Percentiles rank a stretch among this genome's conserved stretches.
These are phyloP conservation scores for Scheffersomyces spartinae DNA, from an alignment of 805 yeast genomes.

Conservation along the genomic window DNA sequence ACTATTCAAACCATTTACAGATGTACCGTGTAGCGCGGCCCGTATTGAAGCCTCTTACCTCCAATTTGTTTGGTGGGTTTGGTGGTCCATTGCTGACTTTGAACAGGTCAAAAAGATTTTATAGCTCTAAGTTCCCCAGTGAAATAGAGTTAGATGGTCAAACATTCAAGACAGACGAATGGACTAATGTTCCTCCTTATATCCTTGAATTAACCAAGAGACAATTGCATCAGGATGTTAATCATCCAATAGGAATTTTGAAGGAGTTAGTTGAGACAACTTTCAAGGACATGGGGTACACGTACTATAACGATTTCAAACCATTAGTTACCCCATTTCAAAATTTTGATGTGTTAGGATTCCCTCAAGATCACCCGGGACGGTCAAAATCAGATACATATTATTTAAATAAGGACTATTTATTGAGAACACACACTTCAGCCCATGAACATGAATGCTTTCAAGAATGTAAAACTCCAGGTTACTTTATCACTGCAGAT, in stretches of 20 bases:
- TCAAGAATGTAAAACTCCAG: conserved; percentile 54
- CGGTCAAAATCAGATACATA: conserved; percentile 88
- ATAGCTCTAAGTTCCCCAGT: conserved; percentile 17
- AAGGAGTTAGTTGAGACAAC: conserved; percentile 60
- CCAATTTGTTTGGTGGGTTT: too few species aligned
- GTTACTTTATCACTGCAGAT: conserved; percentile 89
- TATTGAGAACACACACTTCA: conserved; percentile 89
- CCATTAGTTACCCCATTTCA: conserved; percentile 77
- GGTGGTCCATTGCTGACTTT: too few species aligned
- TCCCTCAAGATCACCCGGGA: conserved; percentile 89
- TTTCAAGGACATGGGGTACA: conserved; percentile 56
- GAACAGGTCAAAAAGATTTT: too few species aligned
- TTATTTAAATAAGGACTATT: conserved; percentile 60
- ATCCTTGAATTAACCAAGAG: conserved; percentile 61
- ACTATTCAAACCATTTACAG: too few species aligned
- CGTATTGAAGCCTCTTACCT: too few species aligned
- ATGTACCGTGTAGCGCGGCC: too few species aligned
- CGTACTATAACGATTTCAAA: conserved; percentile 66
- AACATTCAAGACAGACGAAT: conserved; percentile 49
- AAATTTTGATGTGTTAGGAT: conserved; percentile 87
- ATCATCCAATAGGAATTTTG: conserved; percentile 87
- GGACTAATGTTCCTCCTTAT: conserved; percentile 78
- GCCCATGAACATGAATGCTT: conserved; percentile 93
- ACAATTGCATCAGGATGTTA: conserved; percentile 56
- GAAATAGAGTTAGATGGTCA: conserved; percentile 34